Evolutionary conservation across 768 basidiomycete genomes (phyloP).

Genomic region (Boletus subcaerulescens): DNA sequence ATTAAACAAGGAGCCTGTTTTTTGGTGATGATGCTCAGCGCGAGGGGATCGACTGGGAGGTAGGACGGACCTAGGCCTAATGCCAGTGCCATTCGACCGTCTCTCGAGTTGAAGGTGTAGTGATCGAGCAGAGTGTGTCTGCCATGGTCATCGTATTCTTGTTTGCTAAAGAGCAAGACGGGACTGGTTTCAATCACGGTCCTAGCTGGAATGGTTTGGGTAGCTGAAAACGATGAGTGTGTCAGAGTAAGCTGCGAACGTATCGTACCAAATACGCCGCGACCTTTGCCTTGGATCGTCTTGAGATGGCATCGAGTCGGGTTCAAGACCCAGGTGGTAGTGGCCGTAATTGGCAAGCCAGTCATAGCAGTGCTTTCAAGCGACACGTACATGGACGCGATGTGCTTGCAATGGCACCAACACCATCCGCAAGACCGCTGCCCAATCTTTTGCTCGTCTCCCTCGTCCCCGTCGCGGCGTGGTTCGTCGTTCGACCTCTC

Average conservation of each 20-base stretch:
- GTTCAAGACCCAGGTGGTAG: conserved; percentile 35
- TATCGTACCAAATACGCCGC: conserved; percentile 60
- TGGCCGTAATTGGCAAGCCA: conserved; percentile 14
- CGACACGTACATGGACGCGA: not conserved
- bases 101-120: conserved; percentile 75
- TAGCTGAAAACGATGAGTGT: conserved; percentile 13
- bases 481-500: conserved; percentile 72
- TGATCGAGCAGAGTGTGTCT: conserved; percentile 65
- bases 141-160: conserved; percentile 69
- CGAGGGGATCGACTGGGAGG: not conserved
- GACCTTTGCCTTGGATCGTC: conserved; percentile 46
- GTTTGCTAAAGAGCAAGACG: conserved; percentile 67
- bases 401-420: conserved; percentile 20
- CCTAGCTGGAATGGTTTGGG: conserved; percentile 39
- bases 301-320: conserved; percentile 48
- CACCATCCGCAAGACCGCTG: conserved; percentile 45
- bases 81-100: conserved; percentile 73
- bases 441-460: conserved; percentile 51
- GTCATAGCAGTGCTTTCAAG: not conserved
- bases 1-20: conserved; percentile 76
- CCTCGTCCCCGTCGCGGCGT: conserved; percentile 63
- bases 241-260: not conserved
- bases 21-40: not conserved
- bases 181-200: conserved; percentile 84
- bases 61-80: conserved; percentile 65